Conservation (phyloP, 768 basidiomycete species). For the Suillus plorans region DNA sequence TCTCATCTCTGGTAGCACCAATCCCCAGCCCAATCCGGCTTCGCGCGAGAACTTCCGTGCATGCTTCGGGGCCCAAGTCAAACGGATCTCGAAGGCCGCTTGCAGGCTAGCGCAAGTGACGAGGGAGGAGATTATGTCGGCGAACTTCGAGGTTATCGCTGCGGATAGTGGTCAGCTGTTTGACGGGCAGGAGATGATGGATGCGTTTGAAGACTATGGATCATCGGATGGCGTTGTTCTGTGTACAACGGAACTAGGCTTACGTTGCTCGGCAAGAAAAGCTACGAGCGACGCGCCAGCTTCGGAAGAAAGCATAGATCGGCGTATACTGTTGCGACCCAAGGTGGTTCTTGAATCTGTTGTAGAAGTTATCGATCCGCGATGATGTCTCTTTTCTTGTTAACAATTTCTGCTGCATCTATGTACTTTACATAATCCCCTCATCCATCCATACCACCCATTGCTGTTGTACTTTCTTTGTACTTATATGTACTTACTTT, state of each 20-base stretch:
- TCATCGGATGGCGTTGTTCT: conserved; percentile 52
- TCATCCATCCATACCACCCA: background rate
- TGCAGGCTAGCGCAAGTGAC: conserved; percentile 62
- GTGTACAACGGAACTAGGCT: conserved; percentile 70
- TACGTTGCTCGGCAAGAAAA: conserved; percentile 61
- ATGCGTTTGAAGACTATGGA: conserved; percentile 63
- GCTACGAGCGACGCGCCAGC: conserved; percentile 21
- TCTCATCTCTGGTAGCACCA: conserved; percentile 58
- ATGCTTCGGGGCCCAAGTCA: conserved; percentile 60
- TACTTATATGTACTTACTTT: conserved; percentile 16
- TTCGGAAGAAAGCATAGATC: conserved; percentile 49
- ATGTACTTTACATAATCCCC: background rate
- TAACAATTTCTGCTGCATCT: background rate
- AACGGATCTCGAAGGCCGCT: conserved; percentile 63
- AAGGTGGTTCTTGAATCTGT: conserved; percentile 80
- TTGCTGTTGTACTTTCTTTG: conserved; percentile 14
- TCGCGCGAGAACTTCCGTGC: conserved; percentile 42
- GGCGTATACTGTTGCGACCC: conserved; percentile 62
- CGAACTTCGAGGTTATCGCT: conserved; percentile 69
- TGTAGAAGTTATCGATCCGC: conserved; percentile 45
- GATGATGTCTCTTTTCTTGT: conserved; percentile 13
- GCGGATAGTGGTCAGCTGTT: conserved; percentile 54
- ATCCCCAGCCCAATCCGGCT: conserved; percentile 36
- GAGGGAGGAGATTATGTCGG: conserved; percentile 75
- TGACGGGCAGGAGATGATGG: conserved; percentile 51